These are phyloP conservation scores for Malbranchea zuffiana DNA, from an alignment of 2,329 filamentous ascomycete species.

Conservation along the genomic window DNA sequence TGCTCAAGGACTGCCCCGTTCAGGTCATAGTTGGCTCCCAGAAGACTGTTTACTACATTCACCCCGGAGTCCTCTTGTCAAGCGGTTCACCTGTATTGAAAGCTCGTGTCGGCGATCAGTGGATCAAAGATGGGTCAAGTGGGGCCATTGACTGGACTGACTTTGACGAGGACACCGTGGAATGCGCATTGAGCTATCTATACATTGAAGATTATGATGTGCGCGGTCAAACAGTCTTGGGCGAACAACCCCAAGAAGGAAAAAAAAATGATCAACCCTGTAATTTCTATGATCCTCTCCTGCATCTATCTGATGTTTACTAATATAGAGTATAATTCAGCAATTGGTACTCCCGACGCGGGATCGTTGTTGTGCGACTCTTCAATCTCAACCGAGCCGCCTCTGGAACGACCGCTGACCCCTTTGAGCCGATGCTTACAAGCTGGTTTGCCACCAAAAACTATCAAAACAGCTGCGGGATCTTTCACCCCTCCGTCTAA, in stretches of 20 bases:
- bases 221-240: too few species aligned
- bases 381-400: not conserved
- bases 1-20: not conserved
- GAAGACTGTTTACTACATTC: not conserved
- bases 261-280: too few species aligned
- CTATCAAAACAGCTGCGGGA: not conserved
- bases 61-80: not conserved
- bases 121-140: not conserved
- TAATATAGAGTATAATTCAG: too few species aligned
- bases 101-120: not conserved
- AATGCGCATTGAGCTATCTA: not conserved
- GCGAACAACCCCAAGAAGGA: too few species aligned
- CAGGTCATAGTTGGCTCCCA: not conserved
- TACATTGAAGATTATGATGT: not conserved
- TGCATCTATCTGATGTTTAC: not conserved
- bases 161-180: conserved; percentile 1
- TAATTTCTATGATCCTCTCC: not conserved
- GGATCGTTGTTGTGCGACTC: not conserved
- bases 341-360: too few species aligned
- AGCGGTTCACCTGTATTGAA: not conserved
- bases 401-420: not conserved
- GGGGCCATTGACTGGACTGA: conserved; percentile 1
- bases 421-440: not conserved
- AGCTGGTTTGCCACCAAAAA: not conserved
- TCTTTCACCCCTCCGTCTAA: not conserved